These are phyloP conservation scores for Aleurites moluccanus DNA, from an alignment of 441 rosid species.

Conservation along the genomic window DNA sequence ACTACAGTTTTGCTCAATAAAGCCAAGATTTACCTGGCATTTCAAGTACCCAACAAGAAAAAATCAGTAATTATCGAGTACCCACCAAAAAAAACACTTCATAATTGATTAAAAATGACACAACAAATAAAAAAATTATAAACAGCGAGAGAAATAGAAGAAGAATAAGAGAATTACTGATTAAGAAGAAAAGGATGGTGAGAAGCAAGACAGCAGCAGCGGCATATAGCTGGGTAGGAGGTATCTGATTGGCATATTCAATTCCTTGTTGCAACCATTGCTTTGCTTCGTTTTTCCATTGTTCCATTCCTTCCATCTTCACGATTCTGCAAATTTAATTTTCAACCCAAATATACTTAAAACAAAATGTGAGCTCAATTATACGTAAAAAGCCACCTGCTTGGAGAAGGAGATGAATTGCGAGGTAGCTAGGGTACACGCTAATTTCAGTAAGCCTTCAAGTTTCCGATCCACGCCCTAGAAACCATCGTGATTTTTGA, in stretches of 20 bases:
- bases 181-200: constrained; percentile 53
- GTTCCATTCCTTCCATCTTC: constrained; percentile 62
- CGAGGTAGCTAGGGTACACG: no score
- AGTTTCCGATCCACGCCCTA: constrained; percentile 5
- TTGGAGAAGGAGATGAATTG: neutral
- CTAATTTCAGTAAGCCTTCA: neutral
- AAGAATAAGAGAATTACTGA: constrained; percentile 37
- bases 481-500: neutral
- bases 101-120: neutral
- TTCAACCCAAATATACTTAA: neutral
- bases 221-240: constrained; percentile 64
- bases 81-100: neutral
- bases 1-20: neutral
- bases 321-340: constrained; percentile 4
- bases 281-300: constrained; percentile 46
- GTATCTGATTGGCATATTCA: constrained; percentile 50
- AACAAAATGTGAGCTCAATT: constrained; percentile 1
- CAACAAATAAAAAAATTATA: neutral
- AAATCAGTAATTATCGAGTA: neutral
- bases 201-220: constrained; percentile 54
- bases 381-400: neutral
- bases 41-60: neutral
- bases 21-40: neutral
- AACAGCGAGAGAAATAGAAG: no score
- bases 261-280: constrained; percentile 48